Evolutionary conservation across 2,329 filamentous ascomycete species (phyloP).

Genomic region (Phaeoacremonium minimum): DNA sequence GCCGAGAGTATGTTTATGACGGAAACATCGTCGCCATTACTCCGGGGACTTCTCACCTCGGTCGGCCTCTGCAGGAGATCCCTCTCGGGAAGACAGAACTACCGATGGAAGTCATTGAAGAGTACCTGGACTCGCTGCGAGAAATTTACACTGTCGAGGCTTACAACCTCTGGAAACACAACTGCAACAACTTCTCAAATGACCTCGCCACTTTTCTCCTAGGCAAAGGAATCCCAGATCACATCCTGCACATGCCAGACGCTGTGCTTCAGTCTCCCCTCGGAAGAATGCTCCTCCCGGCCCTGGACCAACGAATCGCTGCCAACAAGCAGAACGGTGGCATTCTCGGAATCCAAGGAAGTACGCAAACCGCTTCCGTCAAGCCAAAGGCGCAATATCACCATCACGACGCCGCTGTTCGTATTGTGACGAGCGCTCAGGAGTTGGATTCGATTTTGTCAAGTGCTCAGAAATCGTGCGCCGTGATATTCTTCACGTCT

Average conservation of each 20-base stretch:
- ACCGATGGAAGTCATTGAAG: conserved; percentile 74
- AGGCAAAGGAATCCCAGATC: conserved; percentile 80
- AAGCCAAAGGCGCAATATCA: conserved; percentile 19
- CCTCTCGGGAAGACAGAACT: conserved; percentile 73
- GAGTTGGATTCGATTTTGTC: conserved; percentile 59
- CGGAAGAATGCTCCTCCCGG: conserved; percentile 80
- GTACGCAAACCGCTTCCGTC: conserved; percentile 15
- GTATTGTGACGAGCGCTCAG: conserved; percentile 52
- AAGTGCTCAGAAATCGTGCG: conserved; percentile 61
- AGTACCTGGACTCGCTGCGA: conserved; percentile 82
- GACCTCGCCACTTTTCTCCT: conserved; percentile 87
- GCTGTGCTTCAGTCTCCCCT: conserved; percentile 83
- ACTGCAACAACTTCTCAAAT: conserved; percentile 97
- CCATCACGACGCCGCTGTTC: conserved; percentile 45
- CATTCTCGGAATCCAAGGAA: conserved; percentile 45
- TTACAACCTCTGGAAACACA: conserved; percentile 86
- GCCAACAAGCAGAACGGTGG: conserved; percentile 45
- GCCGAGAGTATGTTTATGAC: conserved; percentile 89
- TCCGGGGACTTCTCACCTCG: conserved; percentile 83
- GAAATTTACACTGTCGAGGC: conserved; percentile 79
- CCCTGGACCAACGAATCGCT: conserved; percentile 50
- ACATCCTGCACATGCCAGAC: conserved; percentile 81
- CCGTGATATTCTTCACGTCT: conserved; percentile 89
- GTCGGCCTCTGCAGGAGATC: conserved; percentile 72
- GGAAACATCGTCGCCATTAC: conserved; percentile 77